Evolutionary conservation across 371 early-diverging fungal genomes (phyloP).

Genomic region (Apophysomyces trapeziformis): DNA sequence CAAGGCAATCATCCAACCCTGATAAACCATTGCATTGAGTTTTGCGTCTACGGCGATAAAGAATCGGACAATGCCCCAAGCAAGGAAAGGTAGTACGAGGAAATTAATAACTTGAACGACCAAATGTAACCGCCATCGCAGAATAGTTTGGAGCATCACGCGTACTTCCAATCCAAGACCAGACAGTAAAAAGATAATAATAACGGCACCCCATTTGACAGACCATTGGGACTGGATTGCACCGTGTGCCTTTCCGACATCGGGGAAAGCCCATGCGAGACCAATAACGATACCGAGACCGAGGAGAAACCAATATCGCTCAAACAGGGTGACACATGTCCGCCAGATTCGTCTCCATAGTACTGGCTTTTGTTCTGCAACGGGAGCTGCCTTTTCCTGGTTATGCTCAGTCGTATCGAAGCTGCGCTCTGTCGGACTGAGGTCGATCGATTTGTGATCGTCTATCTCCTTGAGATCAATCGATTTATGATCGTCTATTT

Average conservation of each 20-base stretch:
- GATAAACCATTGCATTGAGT: conserved; percentile 59
- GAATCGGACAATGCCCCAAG: conserved; percentile 60
- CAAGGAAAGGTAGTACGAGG: conserved; percentile 63
- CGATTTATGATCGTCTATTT: neutral
- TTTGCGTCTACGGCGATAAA: conserved; percentile 49
- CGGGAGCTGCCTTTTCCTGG: neutral
- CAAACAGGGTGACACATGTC: neutral
- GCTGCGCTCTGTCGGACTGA: conserved; percentile 9
- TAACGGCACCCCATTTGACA: conserved; percentile 70
- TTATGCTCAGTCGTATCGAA: neutral
- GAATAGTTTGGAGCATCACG: conserved; percentile 58
- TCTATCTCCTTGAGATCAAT: neutral
- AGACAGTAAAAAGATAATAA: conserved; percentile 72
- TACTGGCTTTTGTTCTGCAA: neutral
- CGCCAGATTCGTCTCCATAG: conserved; percentile 3
- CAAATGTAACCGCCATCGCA: conserved; percentile 67
- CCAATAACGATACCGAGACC: conserved; percentile 69
- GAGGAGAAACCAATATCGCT: conserved; percentile 59
- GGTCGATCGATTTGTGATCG: conserved; percentile 7
- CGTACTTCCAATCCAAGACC: conserved; percentile 70
- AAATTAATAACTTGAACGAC: conserved; percentile 69
- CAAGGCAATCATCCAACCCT: conserved; percentile 70
- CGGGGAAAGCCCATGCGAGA: conserved; percentile 68
- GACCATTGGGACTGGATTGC: conserved; percentile 67
- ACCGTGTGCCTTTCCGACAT: conserved; percentile 65